Conservation (phyloP, 306 rosid genomes). For the Dryas drummondii region DNA sequence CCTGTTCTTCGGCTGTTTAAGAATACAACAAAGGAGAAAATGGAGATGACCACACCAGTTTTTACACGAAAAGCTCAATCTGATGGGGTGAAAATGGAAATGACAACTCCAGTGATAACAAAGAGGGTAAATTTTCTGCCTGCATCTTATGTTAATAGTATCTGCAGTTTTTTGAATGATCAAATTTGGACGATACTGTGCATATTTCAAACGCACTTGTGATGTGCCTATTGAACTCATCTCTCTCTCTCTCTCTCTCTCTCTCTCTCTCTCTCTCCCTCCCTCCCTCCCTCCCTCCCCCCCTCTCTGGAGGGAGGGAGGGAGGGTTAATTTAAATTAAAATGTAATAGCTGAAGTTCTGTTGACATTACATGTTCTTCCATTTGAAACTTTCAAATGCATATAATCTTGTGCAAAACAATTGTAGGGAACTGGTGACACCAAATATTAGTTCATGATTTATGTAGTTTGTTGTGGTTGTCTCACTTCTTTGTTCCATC, state of each 20-base stretch:
- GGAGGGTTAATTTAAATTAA: not conserved
- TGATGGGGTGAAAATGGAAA: constrained; percentile 84
- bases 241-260: too few species aligned
- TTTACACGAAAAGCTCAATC: constrained; percentile 59
- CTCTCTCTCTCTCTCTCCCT: too few species aligned
- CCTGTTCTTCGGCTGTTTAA: constrained; percentile 33
- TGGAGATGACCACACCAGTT: constrained; percentile 98
- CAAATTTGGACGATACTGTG: not conserved
- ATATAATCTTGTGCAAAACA: not conserved
- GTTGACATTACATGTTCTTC: constrained; percentile 12
- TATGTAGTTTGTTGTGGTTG: not conserved
- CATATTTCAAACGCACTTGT: constrained; percentile 1
- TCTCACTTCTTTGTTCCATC: constrained; percentile 6
- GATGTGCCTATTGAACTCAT: not conserved
- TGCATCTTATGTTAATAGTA: constrained; percentile 16
- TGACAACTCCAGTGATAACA: constrained; percentile 91
- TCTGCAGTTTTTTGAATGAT: constrained; percentile 7
- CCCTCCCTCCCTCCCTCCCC: too few species aligned
- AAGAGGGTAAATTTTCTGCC: constrained; percentile 51
- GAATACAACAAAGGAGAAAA: constrained; percentile 71
- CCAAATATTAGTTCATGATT: not conserved
- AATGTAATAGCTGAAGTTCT: not conserved
- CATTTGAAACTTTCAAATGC: not conserved
- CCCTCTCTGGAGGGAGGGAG: too few species aligned
- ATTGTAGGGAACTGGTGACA: not conserved